Base-by-base conservation (phyloP, 2,329 filamentous ascomycete genomes). In the Ascochyta clinopodiicola region DNA sequence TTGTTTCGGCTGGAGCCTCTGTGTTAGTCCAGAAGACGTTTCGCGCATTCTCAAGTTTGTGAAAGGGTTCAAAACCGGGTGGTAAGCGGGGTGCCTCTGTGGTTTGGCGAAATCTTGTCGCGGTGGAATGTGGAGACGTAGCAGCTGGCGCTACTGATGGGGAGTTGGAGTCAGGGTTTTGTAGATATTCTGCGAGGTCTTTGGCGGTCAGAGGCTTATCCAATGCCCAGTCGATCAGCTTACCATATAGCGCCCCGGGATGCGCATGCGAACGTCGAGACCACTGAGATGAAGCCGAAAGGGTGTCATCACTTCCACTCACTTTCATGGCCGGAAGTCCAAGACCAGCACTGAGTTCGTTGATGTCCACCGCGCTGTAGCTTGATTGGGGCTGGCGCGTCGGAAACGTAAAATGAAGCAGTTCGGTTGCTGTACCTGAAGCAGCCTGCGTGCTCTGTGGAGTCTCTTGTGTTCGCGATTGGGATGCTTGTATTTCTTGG, bases 171-270 rank as follows among this genome's bases (percentile, higher is more conserved):
- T 44, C 57, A 31, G 50, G 48, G n/a, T 38, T 52, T 2, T 46
- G 37, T 10, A 69, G 40, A 24, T 56, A 57, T 21, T 58, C 52
- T 45, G 61, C 66, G 54, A 69, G 44, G 12, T 38, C 51, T 45
- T 62, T 51, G 35, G 65, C 61, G 12, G 64, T 68, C 35, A 69
- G 59, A 42, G 65, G 54, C 49, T 61, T 64, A 19, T 56, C 54
- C 22, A 66, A 47, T 22, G 67, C 67, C 53, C 45, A 45, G 8
- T 45, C 60, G 15, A 69, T 63, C 22, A 69, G 64, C 59, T 63
- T 62, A 60, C 59, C 57, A 51, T 59, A 56, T 8, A 64, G 50
- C 17, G 27, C 42, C 32, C 56, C 45, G 9, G 43, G 37, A 29
- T 37, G 12, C 15, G 37, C 36, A 24, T 60, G 52, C 21, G 44